Evolutionary conservation across 768 basidiomycete species (phyloP).

Genomic region (Psilocybe cubensis): DNA sequence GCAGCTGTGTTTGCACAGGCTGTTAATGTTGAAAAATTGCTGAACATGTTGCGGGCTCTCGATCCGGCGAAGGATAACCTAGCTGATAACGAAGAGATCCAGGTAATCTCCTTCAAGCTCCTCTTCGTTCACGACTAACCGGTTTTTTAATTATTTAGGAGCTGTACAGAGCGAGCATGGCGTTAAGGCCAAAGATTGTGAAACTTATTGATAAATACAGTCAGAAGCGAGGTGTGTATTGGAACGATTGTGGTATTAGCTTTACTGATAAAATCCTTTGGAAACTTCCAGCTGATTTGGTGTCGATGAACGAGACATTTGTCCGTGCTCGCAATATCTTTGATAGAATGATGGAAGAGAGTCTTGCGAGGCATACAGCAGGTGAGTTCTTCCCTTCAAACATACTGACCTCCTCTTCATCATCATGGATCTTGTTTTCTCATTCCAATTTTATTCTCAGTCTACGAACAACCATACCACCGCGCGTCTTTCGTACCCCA

Average conservation of each 20-base stretch:
- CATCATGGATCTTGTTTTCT: neutral
- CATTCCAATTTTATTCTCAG: conserved; percentile 31
- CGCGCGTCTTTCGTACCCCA: conserved; percentile 24
- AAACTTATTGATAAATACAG: conserved; percentile 97
- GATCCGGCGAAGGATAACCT: conserved; percentile 82
- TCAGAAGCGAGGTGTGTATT: conserved; percentile 72
- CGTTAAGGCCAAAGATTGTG: conserved; percentile 91
- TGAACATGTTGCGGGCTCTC: conserved; percentile 72
- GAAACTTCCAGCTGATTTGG: conserved; percentile 77
- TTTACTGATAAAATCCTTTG: too few relatives aligned
- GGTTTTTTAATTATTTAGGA: conserved; percentile 54
- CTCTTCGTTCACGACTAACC: conserved; percentile 5
- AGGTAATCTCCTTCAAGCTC: conserved; percentile 42
- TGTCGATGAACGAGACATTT: conserved; percentile 95
- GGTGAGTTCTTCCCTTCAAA: conserved; percentile 38
- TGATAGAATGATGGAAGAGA: conserved; percentile 93
- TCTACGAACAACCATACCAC: conserved; percentile 52
- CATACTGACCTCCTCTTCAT: neutral
- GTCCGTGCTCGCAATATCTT: conserved; percentile 88
- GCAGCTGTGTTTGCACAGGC: conserved; percentile 88
- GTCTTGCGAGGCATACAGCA: conserved; percentile 72
- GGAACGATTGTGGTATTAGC: conserved; percentile 12
- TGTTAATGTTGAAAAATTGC: conserved; percentile 78
- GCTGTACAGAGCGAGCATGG: conserved; percentile 88
- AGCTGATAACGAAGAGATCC: conserved; percentile 90